These are phyloP conservation scores for Tetradesmus lagerheimii DNA, from an alignment of 139 green algal genomes.

Conservation along the genomic window DNA sequence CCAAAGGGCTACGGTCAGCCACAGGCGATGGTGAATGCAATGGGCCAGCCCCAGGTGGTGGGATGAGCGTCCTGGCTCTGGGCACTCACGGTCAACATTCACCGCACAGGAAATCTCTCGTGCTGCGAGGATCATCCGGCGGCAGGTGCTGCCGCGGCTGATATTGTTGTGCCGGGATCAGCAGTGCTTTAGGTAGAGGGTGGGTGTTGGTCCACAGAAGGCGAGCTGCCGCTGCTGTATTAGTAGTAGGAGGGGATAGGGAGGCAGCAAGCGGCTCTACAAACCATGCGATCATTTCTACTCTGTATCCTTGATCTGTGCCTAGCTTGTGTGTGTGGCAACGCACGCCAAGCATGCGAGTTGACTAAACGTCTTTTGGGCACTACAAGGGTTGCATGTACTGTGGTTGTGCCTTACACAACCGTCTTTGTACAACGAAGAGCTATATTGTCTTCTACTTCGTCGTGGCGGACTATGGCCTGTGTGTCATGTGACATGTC, in stretches of 20 bases:
- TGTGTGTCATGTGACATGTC: too few relatives aligned
- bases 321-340: neutral
- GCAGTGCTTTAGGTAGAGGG: neutral
- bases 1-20: slow-evolving; percentile 72
- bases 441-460: too few relatives aligned
- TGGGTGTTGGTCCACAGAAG: neutral
- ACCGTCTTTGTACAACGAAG: too few relatives aligned
- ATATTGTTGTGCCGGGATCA: neutral
- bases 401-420: neutral
- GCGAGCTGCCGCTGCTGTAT: neutral
- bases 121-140: neutral
- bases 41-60: slow-evolving; percentile 43
- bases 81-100: neutral
- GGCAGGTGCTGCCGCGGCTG: neutral
- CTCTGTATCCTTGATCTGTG: neutral
- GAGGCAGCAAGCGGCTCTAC: neutral
- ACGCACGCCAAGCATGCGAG: neutral
- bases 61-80: neutral
- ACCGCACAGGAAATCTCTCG: neutral
- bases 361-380: neutral
- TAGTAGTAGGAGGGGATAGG: neutral
- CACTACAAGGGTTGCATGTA: neutral
- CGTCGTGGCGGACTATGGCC: too few relatives aligned
- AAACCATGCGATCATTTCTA: neutral
- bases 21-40: slow-evolving; percentile 32